Conservation (phyloP, 257 asterid genomes). For the Prunella vulgaris region DNA sequence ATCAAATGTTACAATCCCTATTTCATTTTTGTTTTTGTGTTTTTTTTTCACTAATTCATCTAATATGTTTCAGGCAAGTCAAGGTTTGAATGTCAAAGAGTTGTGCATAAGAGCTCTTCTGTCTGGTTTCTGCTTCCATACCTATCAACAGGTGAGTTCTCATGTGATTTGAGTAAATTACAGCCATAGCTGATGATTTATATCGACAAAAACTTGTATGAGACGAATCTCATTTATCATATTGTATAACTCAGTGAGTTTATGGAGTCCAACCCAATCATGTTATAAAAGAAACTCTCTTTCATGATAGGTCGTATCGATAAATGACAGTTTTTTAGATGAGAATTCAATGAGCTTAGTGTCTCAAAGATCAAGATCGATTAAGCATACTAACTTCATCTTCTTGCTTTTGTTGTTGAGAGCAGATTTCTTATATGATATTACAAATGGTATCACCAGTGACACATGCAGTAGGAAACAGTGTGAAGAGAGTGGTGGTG, state of each 20-base stretch:
- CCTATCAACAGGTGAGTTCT: slow-evolving; percentile 68
- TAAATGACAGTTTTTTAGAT: background rate
- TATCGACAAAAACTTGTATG: no score
- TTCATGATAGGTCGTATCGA: no score
- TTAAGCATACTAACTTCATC: background rate
- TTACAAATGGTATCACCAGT: slow-evolving; percentile 78
- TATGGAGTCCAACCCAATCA: no score
- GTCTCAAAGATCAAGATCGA: background rate
- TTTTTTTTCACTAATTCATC: background rate
- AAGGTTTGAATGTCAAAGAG: slow-evolving; percentile 60
- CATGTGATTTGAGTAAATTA: background rate
- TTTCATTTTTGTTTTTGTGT: background rate
- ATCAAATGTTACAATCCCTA: background rate
- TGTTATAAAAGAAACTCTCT: no score
- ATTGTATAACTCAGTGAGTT: no score
- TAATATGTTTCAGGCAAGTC: slow-evolving; percentile 47
- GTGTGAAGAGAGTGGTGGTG: slow-evolving; percentile 81
- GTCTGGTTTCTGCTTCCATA: slow-evolving; percentile 84
- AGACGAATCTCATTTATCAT: no score
- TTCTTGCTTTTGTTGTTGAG: background rate
- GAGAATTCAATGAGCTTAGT: background rate
- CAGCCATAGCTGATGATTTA: background rate
- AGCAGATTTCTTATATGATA: slow-evolving; percentile 75
- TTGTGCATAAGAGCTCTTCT: slow-evolving; percentile 47
- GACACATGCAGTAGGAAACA: slow-evolving; percentile 86